Percentiles rank a stretch among this genome's conserved stretches.
Evolutionary conservation across 805 yeast species (phyloP).

Genomic region (Pichia membranifaciens): DNA sequence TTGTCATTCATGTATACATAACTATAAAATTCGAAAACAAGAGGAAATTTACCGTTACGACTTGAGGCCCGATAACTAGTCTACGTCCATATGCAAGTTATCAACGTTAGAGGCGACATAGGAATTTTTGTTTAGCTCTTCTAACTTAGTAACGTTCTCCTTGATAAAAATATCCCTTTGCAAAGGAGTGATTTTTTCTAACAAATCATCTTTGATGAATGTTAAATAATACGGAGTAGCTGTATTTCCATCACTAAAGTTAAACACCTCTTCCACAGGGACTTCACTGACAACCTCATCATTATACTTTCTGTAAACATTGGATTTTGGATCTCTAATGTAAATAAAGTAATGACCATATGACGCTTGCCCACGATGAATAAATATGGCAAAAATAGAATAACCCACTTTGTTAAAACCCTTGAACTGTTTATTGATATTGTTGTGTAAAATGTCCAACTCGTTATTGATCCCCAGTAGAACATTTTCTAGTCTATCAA

Average conservation of each 20-base stretch:
- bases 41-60: too few relatives aligned
- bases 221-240: conserved; percentile 95
- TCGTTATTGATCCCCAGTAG: conserved; percentile 33
- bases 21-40: background rate
- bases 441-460: conserved; percentile 39
- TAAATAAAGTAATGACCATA: conserved; percentile 98
- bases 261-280: conserved; percentile 56
- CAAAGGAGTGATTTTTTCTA: conserved; percentile 58
- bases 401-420: conserved; percentile 63
- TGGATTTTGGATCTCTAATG: conserved; percentile 65
- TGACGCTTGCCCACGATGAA: conserved; percentile 92
- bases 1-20: background rate
- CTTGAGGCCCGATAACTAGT: background rate
- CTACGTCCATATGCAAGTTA: conserved; percentile 1
- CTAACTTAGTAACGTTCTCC: conserved; percentile 2
- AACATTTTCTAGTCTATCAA: conserved; percentile 42
- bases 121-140: background rate
- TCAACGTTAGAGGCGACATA: background rate
- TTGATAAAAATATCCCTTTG: conserved; percentile 37
- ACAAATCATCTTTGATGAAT: conserved; percentile 61
- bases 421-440: conserved; percentile 56
- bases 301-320: conserved; percentile 81
- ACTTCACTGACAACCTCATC: conserved; percentile 94
- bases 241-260: conserved; percentile 60
- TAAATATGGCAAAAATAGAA: conserved; percentile 82